Conservation (phyloP, 2,329 filamentous ascomycete genomes). For the Exserohilum rostratum region DNA sequence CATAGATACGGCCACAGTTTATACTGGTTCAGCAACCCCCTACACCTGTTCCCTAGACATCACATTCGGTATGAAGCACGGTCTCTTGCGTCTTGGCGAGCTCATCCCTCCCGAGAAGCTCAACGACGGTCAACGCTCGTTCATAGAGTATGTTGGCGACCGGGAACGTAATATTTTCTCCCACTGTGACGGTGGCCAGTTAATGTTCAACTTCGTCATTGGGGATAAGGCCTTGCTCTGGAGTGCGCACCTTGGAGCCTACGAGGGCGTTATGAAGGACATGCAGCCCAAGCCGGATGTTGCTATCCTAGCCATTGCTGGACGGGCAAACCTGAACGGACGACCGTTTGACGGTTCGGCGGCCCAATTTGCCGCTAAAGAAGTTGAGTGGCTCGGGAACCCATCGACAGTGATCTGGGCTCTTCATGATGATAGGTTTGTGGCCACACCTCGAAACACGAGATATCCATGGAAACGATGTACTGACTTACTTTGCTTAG, state of each 20-base stretch:
- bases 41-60: slow-evolving; percentile 11
- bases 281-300: slow-evolving; percentile 14
- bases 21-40: slow-evolving; percentile 1
- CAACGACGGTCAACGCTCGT: slow-evolving; percentile 5
- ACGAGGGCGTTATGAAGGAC: slow-evolving; percentile 8
- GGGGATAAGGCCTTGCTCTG: neutral
- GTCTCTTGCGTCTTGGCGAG: slow-evolving; percentile 2
- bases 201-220: slow-evolving; percentile 12
- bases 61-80: slow-evolving; percentile 6
- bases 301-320: slow-evolving; percentile 4
- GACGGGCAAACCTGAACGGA: slow-evolving; percentile 9
- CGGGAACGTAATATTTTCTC: neutral
- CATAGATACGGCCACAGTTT: slow-evolving; percentile 2
- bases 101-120: neutral
- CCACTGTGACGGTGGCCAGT: slow-evolving; percentile 9
- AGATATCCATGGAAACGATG: neutral
- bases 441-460: too few relatives aligned
- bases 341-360: slow-evolving; percentile 6
- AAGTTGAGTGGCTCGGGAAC: slow-evolving; percentile 2
- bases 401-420: slow-evolving; percentile 16
- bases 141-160: slow-evolving; percentile 2
- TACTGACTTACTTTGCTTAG: neutral
- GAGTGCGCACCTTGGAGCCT: slow-evolving; percentile 11
- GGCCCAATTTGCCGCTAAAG: slow-evolving; percentile 7
- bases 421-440: slow-evolving; percentile 9